Evolutionary conservation across 1,139 yeast species (phyloP).

Genomic region (Insectozyma bohioensis): DNA sequence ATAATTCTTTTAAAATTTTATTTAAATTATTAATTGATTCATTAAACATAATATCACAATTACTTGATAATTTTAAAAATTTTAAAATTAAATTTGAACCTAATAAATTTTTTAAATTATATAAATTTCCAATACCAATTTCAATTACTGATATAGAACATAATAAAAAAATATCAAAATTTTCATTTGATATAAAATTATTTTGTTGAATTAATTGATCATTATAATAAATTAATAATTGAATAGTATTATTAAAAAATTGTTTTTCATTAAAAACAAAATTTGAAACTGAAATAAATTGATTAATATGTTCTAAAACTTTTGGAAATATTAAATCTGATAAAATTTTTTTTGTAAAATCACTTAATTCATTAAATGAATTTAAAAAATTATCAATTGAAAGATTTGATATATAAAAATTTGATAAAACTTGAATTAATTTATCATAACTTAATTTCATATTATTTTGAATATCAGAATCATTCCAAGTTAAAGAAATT

Average conservation of each 20-base stretch:
- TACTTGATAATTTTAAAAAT: slow-evolving; percentile 22
- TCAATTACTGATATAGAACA: slow-evolving; percentile 39
- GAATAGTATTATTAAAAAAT: slow-evolving; percentile 28
- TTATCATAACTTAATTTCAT: slow-evolving; percentile 25
- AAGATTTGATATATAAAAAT: slow-evolving; percentile 33
- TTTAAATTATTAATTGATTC: slow-evolving; percentile 16
- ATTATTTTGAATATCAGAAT: slow-evolving; percentile 18
- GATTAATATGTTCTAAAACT: slow-evolving; percentile 37
- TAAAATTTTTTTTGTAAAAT: slow-evolving; percentile 29
- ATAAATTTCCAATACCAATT: slow-evolving; percentile 16
- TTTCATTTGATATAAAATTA: slow-evolving; percentile 24
- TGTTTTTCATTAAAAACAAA: slow-evolving; percentile 38
- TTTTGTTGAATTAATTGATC: slow-evolving; percentile 24
- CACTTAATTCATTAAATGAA: slow-evolving; percentile 22
- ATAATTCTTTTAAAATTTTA: slow-evolving; percentile 28
- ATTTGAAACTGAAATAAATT: slow-evolving; percentile 33
- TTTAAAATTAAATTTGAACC: slow-evolving; percentile 31
- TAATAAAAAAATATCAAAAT: slow-evolving; percentile 27
- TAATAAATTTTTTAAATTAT: slow-evolving; percentile 23
- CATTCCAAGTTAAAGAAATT: slow-evolving; percentile 28
- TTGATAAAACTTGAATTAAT: slow-evolving; percentile 25
- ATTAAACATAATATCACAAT: slow-evolving; percentile 8
- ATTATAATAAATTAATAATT: slow-evolving; percentile 24
- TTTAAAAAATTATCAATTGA: slow-evolving; percentile 22
- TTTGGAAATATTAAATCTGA: slow-evolving; percentile 38